A percentile compares a stretch with the other conserved stretches of the same genome.
phyloP scores from a whole-genome alignment of 257 asterid genomes.

The Petunia axillaris region DNA sequence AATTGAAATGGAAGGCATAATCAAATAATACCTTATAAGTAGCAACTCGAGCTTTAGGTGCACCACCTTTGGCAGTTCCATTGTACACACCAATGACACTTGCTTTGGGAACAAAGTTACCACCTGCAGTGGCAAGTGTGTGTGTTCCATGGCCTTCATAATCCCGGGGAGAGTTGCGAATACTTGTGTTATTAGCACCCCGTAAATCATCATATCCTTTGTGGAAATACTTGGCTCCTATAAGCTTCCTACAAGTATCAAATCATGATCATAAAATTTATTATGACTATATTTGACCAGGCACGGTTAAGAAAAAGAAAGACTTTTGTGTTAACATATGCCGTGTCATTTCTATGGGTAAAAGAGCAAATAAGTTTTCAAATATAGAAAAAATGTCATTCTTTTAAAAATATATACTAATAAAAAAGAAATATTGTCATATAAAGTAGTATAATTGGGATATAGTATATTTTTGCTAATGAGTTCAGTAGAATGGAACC shows the following conservation, averaged over 20 bases:
- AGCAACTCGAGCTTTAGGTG: slow-evolving; percentile 76
- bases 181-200: neutral
- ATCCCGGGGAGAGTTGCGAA: slow-evolving; percentile 46
- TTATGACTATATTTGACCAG: too few species aligned
- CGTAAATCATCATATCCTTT: slow-evolving; percentile 43
- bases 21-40: slow-evolving; percentile 33
- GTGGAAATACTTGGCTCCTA: slow-evolving; percentile 70
- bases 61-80: slow-evolving; percentile 82
- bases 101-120: slow-evolving; percentile 65
- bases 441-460: too few species aligned
- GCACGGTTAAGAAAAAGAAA: too few species aligned
- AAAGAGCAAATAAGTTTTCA: too few species aligned
- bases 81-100: slow-evolving; percentile 46
- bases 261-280: neutral
- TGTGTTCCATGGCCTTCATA: slow-evolving; percentile 66
- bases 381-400: too few species aligned
- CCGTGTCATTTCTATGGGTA: too few species aligned
- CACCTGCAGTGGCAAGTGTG: slow-evolving; percentile 82
- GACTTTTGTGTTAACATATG: too few species aligned
- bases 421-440: too few species aligned
- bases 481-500: neutral
- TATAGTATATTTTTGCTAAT: too few species aligned
- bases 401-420: too few species aligned
- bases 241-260: slow-evolving; percentile 54
- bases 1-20: too few species aligned